Evolutionary conservation across 352 stramenopile genomes (phyloP), one percentile per base, ranked within the genome.

Genomic region (Saprolegnia parasitica): DNA sequence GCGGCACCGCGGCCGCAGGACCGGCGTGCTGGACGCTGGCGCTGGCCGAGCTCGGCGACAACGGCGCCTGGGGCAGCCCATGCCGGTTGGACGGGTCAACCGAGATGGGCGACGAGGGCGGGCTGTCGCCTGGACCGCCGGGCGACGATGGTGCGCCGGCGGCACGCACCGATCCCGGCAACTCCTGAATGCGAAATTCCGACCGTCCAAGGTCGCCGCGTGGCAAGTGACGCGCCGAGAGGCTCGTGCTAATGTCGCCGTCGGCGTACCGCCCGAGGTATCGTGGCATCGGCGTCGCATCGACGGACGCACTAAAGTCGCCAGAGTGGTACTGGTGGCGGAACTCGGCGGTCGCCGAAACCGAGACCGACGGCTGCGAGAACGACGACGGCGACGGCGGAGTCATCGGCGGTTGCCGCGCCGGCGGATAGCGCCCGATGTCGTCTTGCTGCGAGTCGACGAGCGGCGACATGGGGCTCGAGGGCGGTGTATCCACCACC

Each of bases 231-330:
- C 86, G 86, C 71, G 92, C 81, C 29, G 83, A 81, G 78, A 95
- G 89, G 26, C 74, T 77, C 55, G 78, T 81, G 35, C 46, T 66
- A 32, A 72, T 66, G 42, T 66, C 65, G 46, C 56, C 52, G 10
- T 72, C 56, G 3, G 65, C 24, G 23, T 66, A 72, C 42, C 80
- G 84, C 6, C 82, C 82, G 21, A 93, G 78, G 63, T 95, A 95
- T n/a, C 84, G 82, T 24, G 86, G 82, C 55, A 77, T 83, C 3
- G 84, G 84, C 5, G 86, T 93, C 0, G 83, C 84, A 39, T 93
- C 83, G 57, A 93, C 81, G 4, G 86, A 95, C 11, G 86, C 84
- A 49, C 83, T 92, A 78, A 86, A 91, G 72, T 95, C 86, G 0
- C 24, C 52, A 1, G 24, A 20, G 35, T 83, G 78, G 52, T 90